These are phyloP conservation scores for Wickerhamiella allomyrinae DNA, from an alignment of 805 yeast genomes.

Conservation along the genomic window DNA sequence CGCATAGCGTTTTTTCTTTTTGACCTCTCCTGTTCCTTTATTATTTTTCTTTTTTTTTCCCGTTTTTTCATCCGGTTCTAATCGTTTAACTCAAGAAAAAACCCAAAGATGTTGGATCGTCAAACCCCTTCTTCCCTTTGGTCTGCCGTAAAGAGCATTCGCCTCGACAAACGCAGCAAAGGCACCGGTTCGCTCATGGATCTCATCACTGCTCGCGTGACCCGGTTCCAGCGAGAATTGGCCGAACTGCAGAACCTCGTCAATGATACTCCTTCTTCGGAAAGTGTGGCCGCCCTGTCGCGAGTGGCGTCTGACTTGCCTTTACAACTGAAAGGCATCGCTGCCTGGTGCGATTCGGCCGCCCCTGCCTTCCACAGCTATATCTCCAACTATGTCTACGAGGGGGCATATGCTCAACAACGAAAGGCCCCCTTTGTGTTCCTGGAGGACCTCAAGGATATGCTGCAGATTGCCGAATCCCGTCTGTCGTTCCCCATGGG, in stretches of 20 bases:
- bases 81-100: neutral
- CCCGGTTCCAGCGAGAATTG: conserved; percentile 4
- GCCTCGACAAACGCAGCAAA: conserved; percentile 6
- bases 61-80: no score
- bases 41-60: no score
- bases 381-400: conserved; percentile 6
- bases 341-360: conserved; percentile 7
- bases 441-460: conserved; percentile 7
- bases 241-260: conserved; percentile 2
- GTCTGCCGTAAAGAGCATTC: conserved; percentile 5
- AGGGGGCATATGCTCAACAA: conserved; percentile 1
- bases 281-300: neutral
- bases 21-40: no score
- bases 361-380: conserved; percentile 5
- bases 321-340: conserved; percentile 2
- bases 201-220: conserved; percentile 3
- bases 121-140: conserved; percentile 1
- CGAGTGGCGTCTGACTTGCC: conserved; percentile 3
- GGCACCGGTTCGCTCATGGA: conserved; percentile 7
- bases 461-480: conserved; percentile 6
- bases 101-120: conserved; percentile 2
- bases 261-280: neutral
- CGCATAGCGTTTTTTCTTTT: no score
- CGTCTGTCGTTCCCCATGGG: conserved; percentile 6
- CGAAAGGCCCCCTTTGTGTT: conserved; percentile 8